These are phyloP conservation scores for Pythium graminicola DNA, from an alignment of 352 stramenopile species.

Conservation along the genomic window DNA sequence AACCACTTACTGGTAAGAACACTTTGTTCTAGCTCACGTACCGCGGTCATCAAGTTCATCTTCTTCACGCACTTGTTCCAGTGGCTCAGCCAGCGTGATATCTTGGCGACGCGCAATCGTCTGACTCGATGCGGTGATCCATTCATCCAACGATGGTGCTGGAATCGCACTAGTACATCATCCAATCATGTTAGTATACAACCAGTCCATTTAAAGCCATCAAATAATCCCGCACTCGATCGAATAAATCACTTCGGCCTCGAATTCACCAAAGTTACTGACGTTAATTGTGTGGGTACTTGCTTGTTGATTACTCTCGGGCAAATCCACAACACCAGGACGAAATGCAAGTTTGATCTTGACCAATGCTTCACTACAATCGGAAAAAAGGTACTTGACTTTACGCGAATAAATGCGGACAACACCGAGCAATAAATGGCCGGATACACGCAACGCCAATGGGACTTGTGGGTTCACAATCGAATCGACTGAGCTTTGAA, in stretches of 20 bases:
- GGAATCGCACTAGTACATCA: slow-evolving; percentile 39
- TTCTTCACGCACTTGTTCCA: slow-evolving; percentile 43
- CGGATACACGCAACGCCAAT: slow-evolving; percentile 95
- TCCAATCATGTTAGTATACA: neutral
- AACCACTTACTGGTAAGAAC: too few relatives aligned
- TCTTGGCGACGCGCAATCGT: slow-evolving; percentile 72
- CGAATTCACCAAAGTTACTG: slow-evolving; percentile 80
- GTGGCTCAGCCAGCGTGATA: slow-evolving; percentile 74
- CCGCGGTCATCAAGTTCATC: slow-evolving; percentile 46
- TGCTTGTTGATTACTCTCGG: slow-evolving; percentile 52
- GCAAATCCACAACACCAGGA: slow-evolving; percentile 73
- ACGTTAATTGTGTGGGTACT: slow-evolving; percentile 78
- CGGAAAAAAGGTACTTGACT: slow-evolving; percentile 96
- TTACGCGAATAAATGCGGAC: slow-evolving; percentile 98
- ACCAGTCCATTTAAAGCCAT: too few relatives aligned
- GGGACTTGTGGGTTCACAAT: slow-evolving; percentile 96
- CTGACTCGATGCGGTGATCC: slow-evolving; percentile 70
- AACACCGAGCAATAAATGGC: slow-evolving; percentile 97
- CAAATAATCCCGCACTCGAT: slow-evolving; percentile 52
- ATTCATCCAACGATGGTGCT: slow-evolving; percentile 70
- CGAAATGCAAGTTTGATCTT: slow-evolving; percentile 98
- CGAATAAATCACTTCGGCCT: slow-evolving; percentile 76
- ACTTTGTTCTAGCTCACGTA: too few relatives aligned
- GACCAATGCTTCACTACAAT: slow-evolving; percentile 98
- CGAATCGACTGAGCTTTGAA: slow-evolving; percentile 93